phyloP scores from a whole-genome alignment of 768 basidiomycete genomes.

The Leccinum variicolor region DNA sequence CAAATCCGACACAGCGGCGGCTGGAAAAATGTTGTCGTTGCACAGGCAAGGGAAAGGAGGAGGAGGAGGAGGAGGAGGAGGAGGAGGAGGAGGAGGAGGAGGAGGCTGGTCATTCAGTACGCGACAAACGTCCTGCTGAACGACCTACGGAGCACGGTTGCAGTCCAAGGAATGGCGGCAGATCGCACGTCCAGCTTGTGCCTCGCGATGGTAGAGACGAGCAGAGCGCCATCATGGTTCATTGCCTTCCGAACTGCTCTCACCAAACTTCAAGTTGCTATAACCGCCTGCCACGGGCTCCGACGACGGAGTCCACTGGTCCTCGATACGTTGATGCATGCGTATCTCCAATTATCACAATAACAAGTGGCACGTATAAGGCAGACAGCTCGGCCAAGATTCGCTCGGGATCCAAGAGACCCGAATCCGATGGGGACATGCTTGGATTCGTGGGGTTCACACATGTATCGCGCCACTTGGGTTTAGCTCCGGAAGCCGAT shows the following conservation, averaged over 20 bases:
- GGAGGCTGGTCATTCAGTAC: background rate
- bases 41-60: slow-evolving; percentile 3
- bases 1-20: background rate
- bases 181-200: slow-evolving; percentile 25
- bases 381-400: background rate
- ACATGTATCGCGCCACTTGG: slow-evolving; percentile 11
- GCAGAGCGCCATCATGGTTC: slow-evolving; percentile 12
- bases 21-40: background rate
- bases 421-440: background rate
- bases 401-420: background rate
- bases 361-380: background rate
- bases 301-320: background rate
- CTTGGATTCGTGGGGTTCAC: slow-evolving; percentile 8
- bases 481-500: slow-evolving; percentile 14
- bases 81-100: background rate
- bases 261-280: slow-evolving; percentile 17
- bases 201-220: slow-evolving; percentile 9
- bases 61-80: background rate
- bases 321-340: slow-evolving; percentile 24
- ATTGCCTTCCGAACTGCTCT: slow-evolving; percentile 18
- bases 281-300: background rate
- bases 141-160: background rate
- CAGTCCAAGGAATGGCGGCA: slow-evolving; percentile 4
- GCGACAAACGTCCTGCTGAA: slow-evolving; percentile 1
- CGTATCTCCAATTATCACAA: slow-evolving; percentile 25